Base-by-base conservation (phyloP, 768 basidiomycete species). In the Trametes cinnabarina region DNA sequence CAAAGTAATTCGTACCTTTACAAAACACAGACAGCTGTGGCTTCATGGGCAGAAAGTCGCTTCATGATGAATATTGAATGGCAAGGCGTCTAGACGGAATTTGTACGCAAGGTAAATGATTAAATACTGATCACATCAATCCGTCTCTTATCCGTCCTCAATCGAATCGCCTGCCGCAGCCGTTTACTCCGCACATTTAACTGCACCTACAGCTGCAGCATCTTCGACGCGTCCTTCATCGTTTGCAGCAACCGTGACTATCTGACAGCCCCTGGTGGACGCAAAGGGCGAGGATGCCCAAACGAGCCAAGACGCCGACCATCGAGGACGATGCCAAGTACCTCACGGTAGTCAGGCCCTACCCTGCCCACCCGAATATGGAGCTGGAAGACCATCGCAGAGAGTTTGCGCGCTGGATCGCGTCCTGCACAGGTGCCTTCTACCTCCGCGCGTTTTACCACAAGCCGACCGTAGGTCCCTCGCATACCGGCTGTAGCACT, bases 301-400 rank as follows among this genome's bases (percentile, higher is more conserved):
- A 79, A 63, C 78, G 79, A 14, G 52, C 68, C 4, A 56, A 65
- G 39, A 79, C 79, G 3, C 76, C 75, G 9, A 76, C 76, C 10
- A 64, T 63, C 7, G 73, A 77, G 32, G 79, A 80, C 32, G 80
- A 78, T 47, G 78, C 79, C 0, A 65, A 69, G 35, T 80, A 76
- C 58, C 66, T 81, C 6, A 73, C 76, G n/a, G 74, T 81, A 61
- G 73, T 77, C 1, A 58, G 74, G 37, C 80, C 79, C 0, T 81
- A 77, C 55, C 78, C 78, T 0, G 68, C 72, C 0, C 67, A 75
- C 15, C 74, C 77, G 22, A 74, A 78, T 52, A 72, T 81, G 74
- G 73, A 75, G 25, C 51, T 76, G 0, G 66, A 62, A 39, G 66
- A 59, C 5, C 79, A 80, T 34, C 69, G 72, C 32, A 62, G 68